Evolutionary conservation across 1,139 yeast species (phyloP), one percentile per base, ranked within the genome.

Genomic region (Suhomyces wounanorum): DNA sequence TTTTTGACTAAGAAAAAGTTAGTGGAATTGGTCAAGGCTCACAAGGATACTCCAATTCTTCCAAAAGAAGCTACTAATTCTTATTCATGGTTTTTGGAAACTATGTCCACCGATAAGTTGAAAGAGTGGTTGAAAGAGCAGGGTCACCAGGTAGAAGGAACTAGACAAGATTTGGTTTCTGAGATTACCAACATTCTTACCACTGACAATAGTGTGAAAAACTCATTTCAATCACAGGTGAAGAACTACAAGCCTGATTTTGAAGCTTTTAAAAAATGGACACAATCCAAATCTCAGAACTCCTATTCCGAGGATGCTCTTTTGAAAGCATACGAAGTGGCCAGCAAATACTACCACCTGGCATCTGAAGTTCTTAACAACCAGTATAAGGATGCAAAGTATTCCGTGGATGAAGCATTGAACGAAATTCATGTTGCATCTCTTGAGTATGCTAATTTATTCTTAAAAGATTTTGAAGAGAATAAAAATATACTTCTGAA

Each of bases 1-100:
- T 69, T 76, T 49, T 69, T 81, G 17, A 73, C 82, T 37, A 76
- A 74, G 57, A 65, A 70, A 30, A 75, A 81, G 52, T 70, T 84
- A 57, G 64, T 78, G 43, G 72, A 78, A 33, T 65, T 79, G 41
- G 87, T 79, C 4, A 72, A 75, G 55, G 62, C 71, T 52, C 69
- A 77, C 64, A 75, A 75, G 60, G 68, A 73, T 59, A 69, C 68
- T 44, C 79, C 81, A 26, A 63, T 78, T 51, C 61, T 58, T 30
- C 53, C 54, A 58, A 68, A 50, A 61, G 66, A 55, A 16, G 56
- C 58, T 18, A 44, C 53, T n/a, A 57, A 57, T 40, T 52, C 53
- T 16, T 47, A 51, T 43, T 51, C 52, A 9, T 64, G 69, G 65
- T 54, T 65, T 21, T 51, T 61, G 36, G 65, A 61, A 28, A 60